Base-by-base conservation (phyloP, 1,284 basidiomycete genomes). In the Ustilago curta region DNA sequence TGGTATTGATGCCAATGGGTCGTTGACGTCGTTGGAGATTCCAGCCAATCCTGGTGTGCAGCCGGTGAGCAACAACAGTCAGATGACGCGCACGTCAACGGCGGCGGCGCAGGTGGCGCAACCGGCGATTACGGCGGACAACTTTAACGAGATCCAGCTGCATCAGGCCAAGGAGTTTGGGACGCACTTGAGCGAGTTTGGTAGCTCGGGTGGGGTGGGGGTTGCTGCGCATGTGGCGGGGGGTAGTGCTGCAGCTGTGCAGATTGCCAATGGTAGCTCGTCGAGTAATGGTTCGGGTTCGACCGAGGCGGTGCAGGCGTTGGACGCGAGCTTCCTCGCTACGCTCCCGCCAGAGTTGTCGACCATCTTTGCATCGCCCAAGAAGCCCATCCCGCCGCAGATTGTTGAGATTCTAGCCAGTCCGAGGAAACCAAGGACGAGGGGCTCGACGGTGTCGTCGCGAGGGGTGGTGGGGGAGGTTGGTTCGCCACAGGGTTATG, bases 121-220 rank as follows among this genome's bases (percentile, higher is more conserved):
- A 44, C 48, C 59, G 2, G 45, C 64, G 18, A 66, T 80, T 45
- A 73, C 67, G 18, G 67, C 75, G 8, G 79, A 80, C 43, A 70
- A 64, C 16, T 78, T 82, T 35, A 75, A 64, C 42, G 59, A 70
- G n/a, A 76, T 83, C 68, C 72, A 78, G 55, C 57, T 83, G 55
- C 76, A 82, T 43, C 48, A 60, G 14, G 59, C 75, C n/a, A 58
- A 70, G 3, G 64, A 77, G 29, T 83, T 80, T 45, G 57, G 61
- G 9, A 29, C 62, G 39, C 77, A 83, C 14, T 64, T 82, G 29
- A 48, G 58, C 27, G 72, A 70, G 11, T 83, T 83, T 43, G 78
- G 73, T 35, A 55, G 59, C 18, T 50, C 48, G 12, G 80, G 81
- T 7, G 68, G 76, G 5, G 58, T 55, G 4, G 81, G 80, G 2